Base-by-base conservation (phyloP, 1,284 basidiomycete species). In the Cryptococcus sp. region DNA sequence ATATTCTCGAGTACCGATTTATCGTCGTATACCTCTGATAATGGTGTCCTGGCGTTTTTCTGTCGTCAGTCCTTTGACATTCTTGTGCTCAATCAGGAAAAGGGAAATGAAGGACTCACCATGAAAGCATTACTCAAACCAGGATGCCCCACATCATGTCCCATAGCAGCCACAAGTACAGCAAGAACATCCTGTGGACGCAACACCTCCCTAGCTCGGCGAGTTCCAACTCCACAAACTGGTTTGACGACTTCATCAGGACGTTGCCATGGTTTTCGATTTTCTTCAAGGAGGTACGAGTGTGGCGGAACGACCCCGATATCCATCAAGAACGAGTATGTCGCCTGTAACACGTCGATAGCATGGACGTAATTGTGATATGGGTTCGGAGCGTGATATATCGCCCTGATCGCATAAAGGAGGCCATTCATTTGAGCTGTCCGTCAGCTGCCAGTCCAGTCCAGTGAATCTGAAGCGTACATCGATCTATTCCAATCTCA, bases 361-460 rank as follows among this genome's bases (percentile, higher is more conserved):
- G 91, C 92, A 73, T 97, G 92, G 53, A 90, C 84, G 69, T 93
- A 96, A 69, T 97, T 97, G 78, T 97, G 92, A 74, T 97, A 97
- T 14, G 87, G 86, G 75, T 96, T 96, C 49, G 86, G 84, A 44
- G 82, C 81, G 57, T 91, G 86, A 69, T 97, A 97, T 50, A 92
- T 85, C 32, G 83, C 83, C 28, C 86, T 83, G 13, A 96, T 81
- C 59, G 92, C 88, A 57, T 84, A 83, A 25, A 94, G 79, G 64
- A 93, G 85, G 4, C 81, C 76, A 23, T 83, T 82, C 59, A 93
- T 80, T 76, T 85, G 84, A 57, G 80, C 76, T 75, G 58, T 31
- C 16, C 21, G 28, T 14, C 16, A 28, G 44, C 59, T 21, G 24
- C 31, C 1, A 32, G 45, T 31, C 16, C 43, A 42, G 46, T 31